These are phyloP conservation scores for Peniophora sp. DNA, from an alignment of 1,284 basidiomycete genomes.

Conservation along the genomic window DNA sequence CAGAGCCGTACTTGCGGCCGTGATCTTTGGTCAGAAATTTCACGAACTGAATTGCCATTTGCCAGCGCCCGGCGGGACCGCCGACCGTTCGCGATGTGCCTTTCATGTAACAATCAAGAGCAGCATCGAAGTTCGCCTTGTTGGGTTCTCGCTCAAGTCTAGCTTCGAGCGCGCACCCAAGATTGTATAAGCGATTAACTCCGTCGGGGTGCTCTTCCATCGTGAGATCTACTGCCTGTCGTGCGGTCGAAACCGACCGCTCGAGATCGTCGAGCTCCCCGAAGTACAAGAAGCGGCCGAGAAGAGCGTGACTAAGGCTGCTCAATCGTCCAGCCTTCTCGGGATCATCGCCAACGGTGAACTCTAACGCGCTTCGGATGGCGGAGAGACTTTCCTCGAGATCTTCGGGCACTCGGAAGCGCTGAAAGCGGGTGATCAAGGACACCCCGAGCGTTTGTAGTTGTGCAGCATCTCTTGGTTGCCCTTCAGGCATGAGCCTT, in stretches of 20 bases:
- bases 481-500: not conserved
- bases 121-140: constrained; percentile 18
- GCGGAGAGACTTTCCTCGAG: not conserved
- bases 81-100: constrained; percentile 10
- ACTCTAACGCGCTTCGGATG: no score
- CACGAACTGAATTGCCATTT: not conserved
- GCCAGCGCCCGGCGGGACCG: constrained; percentile 18
- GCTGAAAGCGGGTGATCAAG: not conserved
- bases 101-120: constrained; percentile 15
- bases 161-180: not conserved
- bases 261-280: no score
- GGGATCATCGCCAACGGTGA: no score
- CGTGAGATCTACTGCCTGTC: no score
- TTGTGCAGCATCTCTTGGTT: not conserved
- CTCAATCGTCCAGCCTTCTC: no score
- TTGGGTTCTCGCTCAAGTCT: not conserved
- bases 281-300: no score
- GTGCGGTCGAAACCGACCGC: no score
- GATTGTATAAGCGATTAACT: no score
- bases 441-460: not conserved
- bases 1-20: not conserved
- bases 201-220: no score
- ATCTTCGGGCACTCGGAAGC: not conserved
- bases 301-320: no score
- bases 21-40: no score